Evolutionary conservation across 2,329 filamentous ascomycete genomes (phyloP).

Genomic region (Cryphonectria radicalis): DNA sequence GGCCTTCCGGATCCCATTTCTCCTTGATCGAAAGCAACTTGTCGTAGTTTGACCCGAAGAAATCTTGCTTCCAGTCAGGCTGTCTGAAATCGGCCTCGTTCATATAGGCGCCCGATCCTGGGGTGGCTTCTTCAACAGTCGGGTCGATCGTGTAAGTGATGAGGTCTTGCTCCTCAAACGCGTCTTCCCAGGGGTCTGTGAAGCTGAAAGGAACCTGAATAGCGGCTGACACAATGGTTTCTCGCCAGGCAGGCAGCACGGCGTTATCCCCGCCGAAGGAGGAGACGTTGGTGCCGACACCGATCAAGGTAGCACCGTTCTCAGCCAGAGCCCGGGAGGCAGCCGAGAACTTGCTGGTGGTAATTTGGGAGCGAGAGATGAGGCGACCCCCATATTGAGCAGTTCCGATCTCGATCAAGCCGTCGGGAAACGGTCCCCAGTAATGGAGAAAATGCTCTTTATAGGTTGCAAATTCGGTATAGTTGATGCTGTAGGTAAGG

Average conservation of each 20-base stretch:
- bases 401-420: conserved; percentile 38
- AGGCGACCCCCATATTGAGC: conserved; percentile 43
- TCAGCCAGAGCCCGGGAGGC: conserved; percentile 16
- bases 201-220: conserved; percentile 36
- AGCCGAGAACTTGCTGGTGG: conserved; percentile 19
- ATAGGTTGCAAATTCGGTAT: conserved; percentile 37
- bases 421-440: conserved; percentile 43
- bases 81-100: conserved; percentile 58
- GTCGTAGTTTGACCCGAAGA: conserved; percentile 53
- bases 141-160: conserved; percentile 41
- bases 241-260: conserved; percentile 45
- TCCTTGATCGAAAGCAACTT: conserved; percentile 50
- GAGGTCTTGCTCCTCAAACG: conserved; percentile 35
- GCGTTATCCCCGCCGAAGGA: conserved; percentile 38
- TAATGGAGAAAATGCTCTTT: conserved; percentile 41
- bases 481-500: conserved; percentile 33
- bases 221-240: conserved; percentile 40
- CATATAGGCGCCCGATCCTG: conserved; percentile 50
- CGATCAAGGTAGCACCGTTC: conserved; percentile 27
- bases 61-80: conserved; percentile 48
- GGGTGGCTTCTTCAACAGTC: conserved; percentile 39
- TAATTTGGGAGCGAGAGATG: conserved; percentile 38
- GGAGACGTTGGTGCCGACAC: conserved; percentile 27
- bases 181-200: conserved; percentile 33
- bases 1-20: conserved; percentile 48